Evolutionary conservation across 163 green algal species (phyloP).

Genomic region (Scenedesmus sp.): DNA sequence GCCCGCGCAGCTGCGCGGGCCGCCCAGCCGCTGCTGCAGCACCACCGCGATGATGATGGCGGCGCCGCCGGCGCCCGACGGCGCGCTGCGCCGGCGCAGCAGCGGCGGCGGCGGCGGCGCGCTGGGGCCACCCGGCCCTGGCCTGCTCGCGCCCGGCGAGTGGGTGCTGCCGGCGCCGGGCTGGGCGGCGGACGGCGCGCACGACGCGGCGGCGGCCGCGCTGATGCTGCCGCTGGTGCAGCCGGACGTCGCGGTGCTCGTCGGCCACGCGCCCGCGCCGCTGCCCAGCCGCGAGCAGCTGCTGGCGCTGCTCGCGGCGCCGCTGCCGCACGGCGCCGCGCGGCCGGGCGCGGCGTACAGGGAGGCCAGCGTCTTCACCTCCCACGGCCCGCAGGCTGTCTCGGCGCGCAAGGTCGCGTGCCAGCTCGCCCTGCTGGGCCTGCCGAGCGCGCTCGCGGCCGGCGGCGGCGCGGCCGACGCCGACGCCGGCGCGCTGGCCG

Average conservation of each 20-base stretch:
- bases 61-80: not conserved
- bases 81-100: not conserved
- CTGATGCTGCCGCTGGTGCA: conserved; percentile 33
- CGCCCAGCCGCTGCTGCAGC: conserved; percentile 22
- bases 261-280: not conserved
- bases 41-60: conserved; percentile 7
- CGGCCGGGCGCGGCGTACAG: not conserved
- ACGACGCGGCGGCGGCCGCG: not conserved
- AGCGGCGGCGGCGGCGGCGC: not conserved
- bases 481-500: not conserved
- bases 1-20: conserved; percentile 4
- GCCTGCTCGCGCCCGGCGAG: not conserved
- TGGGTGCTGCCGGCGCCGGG: conserved; percentile 1
- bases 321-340: conserved; percentile 2
- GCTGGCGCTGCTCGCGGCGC: conserved; percentile 26
- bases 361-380: conserved; percentile 33
- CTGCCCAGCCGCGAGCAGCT: conserved; percentile 25
- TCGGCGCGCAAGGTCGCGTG: conserved; percentile 20
- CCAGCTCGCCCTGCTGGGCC: conserved; percentile 10
- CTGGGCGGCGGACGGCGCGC: not conserved
- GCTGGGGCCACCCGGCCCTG: not conserved
- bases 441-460: not conserved
- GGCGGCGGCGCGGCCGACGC: not conserved
- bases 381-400: conserved; percentile 24
- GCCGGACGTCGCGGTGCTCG: conserved; percentile 21